Conservation (phyloP, 2,329 filamentous ascomycete species). For the Teratosphaeria destructans region DNA sequence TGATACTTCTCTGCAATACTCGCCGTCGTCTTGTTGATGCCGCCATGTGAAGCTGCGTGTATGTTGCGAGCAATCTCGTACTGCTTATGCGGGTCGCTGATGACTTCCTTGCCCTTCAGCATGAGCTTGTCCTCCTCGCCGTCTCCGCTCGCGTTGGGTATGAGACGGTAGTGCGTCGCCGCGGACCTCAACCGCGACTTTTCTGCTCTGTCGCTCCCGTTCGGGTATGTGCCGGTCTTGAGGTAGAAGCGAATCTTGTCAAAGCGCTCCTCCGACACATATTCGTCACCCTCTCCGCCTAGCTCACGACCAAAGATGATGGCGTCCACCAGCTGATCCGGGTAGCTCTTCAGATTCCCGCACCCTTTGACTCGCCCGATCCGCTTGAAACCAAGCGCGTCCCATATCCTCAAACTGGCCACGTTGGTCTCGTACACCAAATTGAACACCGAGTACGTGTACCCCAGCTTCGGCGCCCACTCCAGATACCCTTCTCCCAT, state of each 20-base stretch:
- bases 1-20: slow-evolving; percentile 89
- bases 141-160: slow-evolving; percentile 37
- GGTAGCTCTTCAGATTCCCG: slow-evolving; percentile 39
- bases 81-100: slow-evolving; percentile 79
- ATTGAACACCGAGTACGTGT: slow-evolving; percentile 89
- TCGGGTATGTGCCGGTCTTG: slow-evolving; percentile 86
- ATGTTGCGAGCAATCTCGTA: slow-evolving; percentile 76
- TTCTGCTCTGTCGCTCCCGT: slow-evolving; percentile 85
- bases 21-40: slow-evolving; percentile 97
- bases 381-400: slow-evolving; percentile 82
- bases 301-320: slow-evolving; percentile 53
- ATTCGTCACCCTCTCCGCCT: slow-evolving; percentile 60
- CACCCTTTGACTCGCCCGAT: slow-evolving; percentile 63
- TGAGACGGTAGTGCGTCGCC: slow-evolving; percentile 86
- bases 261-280: slow-evolving; percentile 89
- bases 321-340: slow-evolving; percentile 38
- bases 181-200: slow-evolving; percentile 90
- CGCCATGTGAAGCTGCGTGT: slow-evolving; percentile 69
- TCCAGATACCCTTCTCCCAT: slow-evolving; percentile 44
- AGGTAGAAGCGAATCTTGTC: slow-evolving; percentile 98
- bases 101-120: slow-evolving; percentile 96
- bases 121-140: slow-evolving; percentile 64
- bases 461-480: slow-evolving; percentile 53
- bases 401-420: slow-evolving; percentile 83
- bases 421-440: slow-evolving; percentile 91